Percentiles rank a stretch among this genome's conserved stretches.
These are phyloP conservation scores for Xerocomus amazonicus DNA, from an alignment of 1,284 basidiomycete genomes.

Conservation along the genomic window DNA sequence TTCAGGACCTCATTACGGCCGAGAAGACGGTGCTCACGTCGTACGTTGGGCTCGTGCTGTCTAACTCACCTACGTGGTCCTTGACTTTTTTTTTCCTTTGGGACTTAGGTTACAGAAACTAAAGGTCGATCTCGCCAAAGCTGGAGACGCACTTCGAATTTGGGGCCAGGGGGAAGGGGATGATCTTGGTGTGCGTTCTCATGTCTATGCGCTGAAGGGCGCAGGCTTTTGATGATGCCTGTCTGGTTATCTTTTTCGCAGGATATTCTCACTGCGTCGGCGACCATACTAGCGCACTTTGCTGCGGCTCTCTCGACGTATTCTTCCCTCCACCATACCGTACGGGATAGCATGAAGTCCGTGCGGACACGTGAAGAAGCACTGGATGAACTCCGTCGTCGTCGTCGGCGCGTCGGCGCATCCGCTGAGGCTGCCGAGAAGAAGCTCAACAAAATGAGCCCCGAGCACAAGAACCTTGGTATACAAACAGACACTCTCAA, in stretches of 20 bases:
- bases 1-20: conserved; percentile 86
- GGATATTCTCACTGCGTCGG: conserved; percentile 76
- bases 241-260: conserved; percentile 30
- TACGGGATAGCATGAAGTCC: conserved; percentile 75
- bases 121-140: conserved; percentile 63
- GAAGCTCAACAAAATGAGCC: conserved; percentile 87
- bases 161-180: conserved; percentile 89
- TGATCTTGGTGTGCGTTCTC: conserved; percentile 65
- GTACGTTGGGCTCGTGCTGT: conserved; percentile 41
- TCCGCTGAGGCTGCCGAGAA: conserved; percentile 87
- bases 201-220: conserved; percentile 20
- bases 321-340: conserved; percentile 68
- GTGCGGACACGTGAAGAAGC: conserved; percentile 84
- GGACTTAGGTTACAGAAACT: conserved; percentile 57
- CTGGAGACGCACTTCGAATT: conserved; percentile 68
- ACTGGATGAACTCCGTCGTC: conserved; percentile 73
- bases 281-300: conserved; percentile 68
- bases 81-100: background rate
- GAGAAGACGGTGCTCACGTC: conserved; percentile 82
- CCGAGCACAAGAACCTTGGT: conserved; percentile 84
- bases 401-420: conserved; percentile 61
- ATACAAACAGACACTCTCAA: conserved; percentile 77
- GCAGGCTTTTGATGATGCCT: background rate
- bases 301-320: conserved; percentile 69
- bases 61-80: background rate